phyloP scores from a whole-genome alignment of 345 rosid species.

The Noccaea bulbosa region DNA sequence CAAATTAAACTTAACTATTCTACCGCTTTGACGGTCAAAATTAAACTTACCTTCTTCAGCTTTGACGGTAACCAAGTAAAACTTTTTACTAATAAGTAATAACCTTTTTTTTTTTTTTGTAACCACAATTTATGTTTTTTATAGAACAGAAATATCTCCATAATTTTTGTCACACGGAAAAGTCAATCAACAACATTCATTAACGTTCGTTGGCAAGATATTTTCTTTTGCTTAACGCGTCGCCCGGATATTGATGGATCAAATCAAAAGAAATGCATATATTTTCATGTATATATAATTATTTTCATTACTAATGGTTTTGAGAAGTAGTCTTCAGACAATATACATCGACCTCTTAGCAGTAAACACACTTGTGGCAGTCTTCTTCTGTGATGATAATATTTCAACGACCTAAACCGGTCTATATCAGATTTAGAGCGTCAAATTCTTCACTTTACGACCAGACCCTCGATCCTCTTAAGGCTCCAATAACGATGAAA shows the following conservation, averaged over 20 bases:
- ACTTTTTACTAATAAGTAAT: too few species aligned
- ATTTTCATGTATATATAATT: background rate
- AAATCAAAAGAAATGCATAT: background rate
- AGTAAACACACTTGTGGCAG: constrained; percentile 18
- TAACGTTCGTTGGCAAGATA: background rate
- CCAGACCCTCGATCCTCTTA: constrained; percentile 36
- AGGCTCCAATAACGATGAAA: constrained; percentile 22
- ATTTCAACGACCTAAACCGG: constrained; percentile 15
- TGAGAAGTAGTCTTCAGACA: constrained; percentile 13
- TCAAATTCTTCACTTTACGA: constrained; percentile 25
- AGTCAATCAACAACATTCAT: background rate
- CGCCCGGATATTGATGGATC: background rate
- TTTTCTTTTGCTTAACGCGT: too few species aligned
- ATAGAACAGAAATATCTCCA: too few species aligned
- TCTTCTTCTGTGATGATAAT: constrained; percentile 4
- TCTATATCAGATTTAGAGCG: constrained; percentile 7
- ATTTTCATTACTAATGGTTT: background rate
- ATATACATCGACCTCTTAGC: constrained; percentile 3
- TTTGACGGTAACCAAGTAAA: too few species aligned
- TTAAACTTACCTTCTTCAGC: too few species aligned
- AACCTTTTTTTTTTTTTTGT: too few species aligned
- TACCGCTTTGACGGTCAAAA: too few species aligned
- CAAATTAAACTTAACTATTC: background rate
- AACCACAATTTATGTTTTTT: too few species aligned
- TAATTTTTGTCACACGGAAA: too few species aligned